These are phyloP conservation scores for Przewalskia tangutica DNA, from an alignment of 257 asterid genomes.

Conservation along the genomic window DNA sequence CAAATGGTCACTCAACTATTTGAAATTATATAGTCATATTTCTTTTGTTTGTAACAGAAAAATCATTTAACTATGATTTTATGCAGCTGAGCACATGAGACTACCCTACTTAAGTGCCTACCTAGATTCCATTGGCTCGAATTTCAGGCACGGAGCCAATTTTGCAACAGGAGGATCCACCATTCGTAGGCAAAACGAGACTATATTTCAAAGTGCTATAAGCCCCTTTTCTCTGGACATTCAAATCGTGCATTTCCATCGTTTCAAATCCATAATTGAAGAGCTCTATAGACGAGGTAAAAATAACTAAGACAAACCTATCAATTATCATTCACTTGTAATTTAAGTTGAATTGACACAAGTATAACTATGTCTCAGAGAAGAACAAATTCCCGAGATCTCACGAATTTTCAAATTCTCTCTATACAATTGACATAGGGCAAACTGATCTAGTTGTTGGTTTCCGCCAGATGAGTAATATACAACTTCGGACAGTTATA, in stretches of 20 bases:
- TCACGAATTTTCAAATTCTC: slow-evolving; percentile 27
- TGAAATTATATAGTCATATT: no score
- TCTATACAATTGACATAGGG: slow-evolving; percentile 46
- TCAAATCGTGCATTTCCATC: slow-evolving; percentile 29
- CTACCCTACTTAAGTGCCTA: slow-evolving; percentile 42
- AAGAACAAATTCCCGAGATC: slow-evolving; percentile 27
- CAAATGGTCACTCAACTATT: no score
- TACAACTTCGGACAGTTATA: slow-evolving; percentile 19
- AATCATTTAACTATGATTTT: not conserved
- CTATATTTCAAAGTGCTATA: slow-evolving; percentile 22
- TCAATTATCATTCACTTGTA: not conserved
- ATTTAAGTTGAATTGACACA: not conserved
- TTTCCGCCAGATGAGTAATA: slow-evolving; percentile 14
- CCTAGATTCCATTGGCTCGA: slow-evolving; percentile 33
- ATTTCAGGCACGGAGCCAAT: slow-evolving; percentile 42
- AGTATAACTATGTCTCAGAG: not conserved
- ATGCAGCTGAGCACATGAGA: slow-evolving; percentile 46
- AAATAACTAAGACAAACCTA: not conserved
- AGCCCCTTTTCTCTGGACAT: slow-evolving; percentile 43
- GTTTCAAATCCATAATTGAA: slow-evolving; percentile 25
- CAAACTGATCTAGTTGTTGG: slow-evolving; percentile 34
- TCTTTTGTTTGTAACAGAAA: no score
- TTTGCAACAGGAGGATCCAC: slow-evolving; percentile 49
- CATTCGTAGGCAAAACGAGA: slow-evolving; percentile 18
- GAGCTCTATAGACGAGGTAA: slow-evolving; percentile 35